Conservation (phyloP, 2,329 filamentous ascomycete genomes). For the Colletotrichum orchidophilum region DNA sequence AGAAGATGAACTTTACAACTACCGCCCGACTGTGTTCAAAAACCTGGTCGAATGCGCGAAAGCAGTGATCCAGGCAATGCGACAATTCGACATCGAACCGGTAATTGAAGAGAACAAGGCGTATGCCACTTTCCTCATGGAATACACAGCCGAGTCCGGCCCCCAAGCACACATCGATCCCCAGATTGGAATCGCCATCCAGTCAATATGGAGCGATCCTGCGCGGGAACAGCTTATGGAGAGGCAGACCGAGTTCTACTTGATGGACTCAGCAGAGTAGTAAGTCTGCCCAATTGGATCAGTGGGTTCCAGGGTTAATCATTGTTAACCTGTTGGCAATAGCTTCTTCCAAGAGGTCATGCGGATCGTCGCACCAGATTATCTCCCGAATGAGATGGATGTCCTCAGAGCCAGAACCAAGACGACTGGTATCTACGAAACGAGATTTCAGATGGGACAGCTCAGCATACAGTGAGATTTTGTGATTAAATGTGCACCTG, state of each 20-base stretch:
- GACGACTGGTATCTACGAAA: constrained; percentile 99
- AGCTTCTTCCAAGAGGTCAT: constrained; percentile 96
- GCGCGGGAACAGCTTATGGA: constrained; percentile 86
- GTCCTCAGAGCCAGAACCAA: constrained; percentile 96
- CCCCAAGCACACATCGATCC: constrained; percentile 85
- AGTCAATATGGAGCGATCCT: constrained; percentile 89
- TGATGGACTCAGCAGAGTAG: constrained; percentile 99
- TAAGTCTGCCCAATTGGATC: constrained; percentile 56
- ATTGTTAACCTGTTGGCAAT: constrained; percentile 37
- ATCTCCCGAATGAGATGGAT: constrained; percentile 93
- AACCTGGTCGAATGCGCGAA: constrained; percentile 98
- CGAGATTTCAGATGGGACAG: constrained; percentile 97
- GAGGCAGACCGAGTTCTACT: constrained; percentile 96
- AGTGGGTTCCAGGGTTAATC: neutral
- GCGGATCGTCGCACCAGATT: constrained; percentile 84
- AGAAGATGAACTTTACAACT: constrained; percentile 90
- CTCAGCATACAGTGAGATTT: constrained; percentile 91
- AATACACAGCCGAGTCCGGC: constrained; percentile 91
- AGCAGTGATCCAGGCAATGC: constrained; percentile 89
- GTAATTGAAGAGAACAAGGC: constrained; percentile 76
- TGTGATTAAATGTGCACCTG: neutral
- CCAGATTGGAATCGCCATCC: constrained; percentile 83
- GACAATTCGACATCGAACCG: constrained; percentile 88
- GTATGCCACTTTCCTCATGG: constrained; percentile 81
- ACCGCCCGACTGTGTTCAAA: constrained; percentile 97